phyloP scores from a whole-genome alignment of 2,329 filamentous ascomycete species.

The Talaromyces rugulosus region DNA sequence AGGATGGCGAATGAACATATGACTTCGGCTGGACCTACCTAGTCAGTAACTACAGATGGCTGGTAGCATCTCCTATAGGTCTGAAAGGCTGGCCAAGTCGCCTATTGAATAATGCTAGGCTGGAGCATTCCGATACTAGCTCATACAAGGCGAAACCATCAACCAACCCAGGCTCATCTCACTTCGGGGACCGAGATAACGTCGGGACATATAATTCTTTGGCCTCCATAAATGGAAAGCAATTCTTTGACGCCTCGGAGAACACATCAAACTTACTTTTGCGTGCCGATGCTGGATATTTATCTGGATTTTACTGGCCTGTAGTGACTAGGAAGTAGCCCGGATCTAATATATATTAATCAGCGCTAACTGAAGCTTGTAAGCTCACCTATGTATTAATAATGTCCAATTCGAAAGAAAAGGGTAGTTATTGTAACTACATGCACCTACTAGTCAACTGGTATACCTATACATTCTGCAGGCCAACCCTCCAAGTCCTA shows the following conservation, averaged over 20 bases:
- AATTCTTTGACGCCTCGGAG: not conserved
- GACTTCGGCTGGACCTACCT: not conserved
- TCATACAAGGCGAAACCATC: not conserved
- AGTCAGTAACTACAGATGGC: not conserved
- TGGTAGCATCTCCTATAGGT: not conserved
- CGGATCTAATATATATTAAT: not conserved
- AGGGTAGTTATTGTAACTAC: too few relatives aligned
- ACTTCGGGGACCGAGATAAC: not conserved
- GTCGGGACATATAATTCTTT: not conserved
- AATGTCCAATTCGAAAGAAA: not conserved
- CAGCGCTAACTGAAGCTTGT: too few relatives aligned
- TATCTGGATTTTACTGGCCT: not conserved
- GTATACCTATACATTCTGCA: too few relatives aligned
- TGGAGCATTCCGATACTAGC: not conserved
- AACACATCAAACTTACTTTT: not conserved
- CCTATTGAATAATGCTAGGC: not conserved
- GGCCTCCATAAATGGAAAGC: not conserved
- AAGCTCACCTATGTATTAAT: not conserved
- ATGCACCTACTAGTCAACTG: too few relatives aligned
- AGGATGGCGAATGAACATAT: slow-evolving; percentile 34
- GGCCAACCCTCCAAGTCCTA: too few relatives aligned
- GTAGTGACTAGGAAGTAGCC: not conserved
- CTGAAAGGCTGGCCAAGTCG: not conserved
- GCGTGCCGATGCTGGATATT: not conserved
- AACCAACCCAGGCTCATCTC: not conserved